These are phyloP conservation scores for Malania oleifera DNA, from an alignment of 164 flowering plant species.

Conservation along the genomic window DNA sequence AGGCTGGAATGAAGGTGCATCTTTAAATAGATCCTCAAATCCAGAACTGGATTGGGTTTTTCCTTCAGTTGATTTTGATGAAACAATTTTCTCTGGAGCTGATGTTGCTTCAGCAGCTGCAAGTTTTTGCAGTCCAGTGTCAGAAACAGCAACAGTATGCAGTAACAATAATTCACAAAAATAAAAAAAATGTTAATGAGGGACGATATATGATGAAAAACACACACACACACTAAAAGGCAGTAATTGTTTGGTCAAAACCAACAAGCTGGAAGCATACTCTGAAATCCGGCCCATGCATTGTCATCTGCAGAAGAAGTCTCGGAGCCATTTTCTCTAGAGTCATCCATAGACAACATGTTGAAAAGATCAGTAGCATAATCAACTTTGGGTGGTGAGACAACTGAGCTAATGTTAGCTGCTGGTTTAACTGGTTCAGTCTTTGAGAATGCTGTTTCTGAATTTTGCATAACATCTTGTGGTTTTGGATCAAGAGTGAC, in stretches of 20 bases:
- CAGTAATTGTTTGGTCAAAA: background rate
- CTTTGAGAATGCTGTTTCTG: constrained; percentile 11
- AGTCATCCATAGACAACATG: constrained; percentile 25
- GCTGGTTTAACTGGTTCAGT: constrained; percentile 12
- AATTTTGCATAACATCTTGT: constrained; percentile 13
- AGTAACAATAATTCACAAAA: background rate
- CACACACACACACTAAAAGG: too few species aligned
- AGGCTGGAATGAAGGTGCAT: constrained; percentile 9
- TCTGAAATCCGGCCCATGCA: constrained; percentile 12
- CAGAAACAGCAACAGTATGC: background rate
- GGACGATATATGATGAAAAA: too few species aligned
- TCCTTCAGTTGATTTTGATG: background rate
- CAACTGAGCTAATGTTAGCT: constrained; percentile 10
- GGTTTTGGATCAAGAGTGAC: constrained; percentile 9
- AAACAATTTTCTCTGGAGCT: constrained; percentile 4
- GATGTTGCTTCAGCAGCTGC: constrained; percentile 18
- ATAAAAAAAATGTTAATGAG: constrained; percentile 1
- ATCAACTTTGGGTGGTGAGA: constrained; percentile 25
- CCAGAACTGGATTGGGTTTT: constrained; percentile 10
- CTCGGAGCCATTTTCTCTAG: constrained; percentile 17
- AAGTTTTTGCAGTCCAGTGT: background rate
- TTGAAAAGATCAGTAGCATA: constrained; percentile 35
- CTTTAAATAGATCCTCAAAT: constrained; percentile 16
- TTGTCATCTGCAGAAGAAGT: constrained; percentile 16
- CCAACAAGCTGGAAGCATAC: constrained; percentile 17